Conservation (phyloP, 2,329 filamentous ascomycete species). For the Rhynchosporium graminicola region DNA sequence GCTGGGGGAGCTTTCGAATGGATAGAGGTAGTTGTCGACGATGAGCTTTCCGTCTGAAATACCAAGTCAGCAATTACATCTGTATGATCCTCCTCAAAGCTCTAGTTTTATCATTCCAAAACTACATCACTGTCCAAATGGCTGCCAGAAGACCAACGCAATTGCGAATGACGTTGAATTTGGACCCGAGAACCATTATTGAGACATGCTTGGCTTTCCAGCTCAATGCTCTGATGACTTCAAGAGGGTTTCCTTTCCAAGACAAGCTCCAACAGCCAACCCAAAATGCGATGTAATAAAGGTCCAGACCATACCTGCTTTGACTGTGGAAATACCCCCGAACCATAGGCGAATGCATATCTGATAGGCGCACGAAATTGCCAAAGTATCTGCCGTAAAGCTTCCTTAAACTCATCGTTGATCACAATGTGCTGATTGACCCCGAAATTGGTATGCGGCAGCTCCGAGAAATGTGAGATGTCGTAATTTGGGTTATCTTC, state of each 20-base stretch:
- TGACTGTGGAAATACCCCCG: conserved; percentile 87
- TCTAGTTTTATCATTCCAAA: neutral
- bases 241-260: neutral
- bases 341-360: conserved; percentile 97
- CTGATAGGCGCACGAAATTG: conserved; percentile 91
- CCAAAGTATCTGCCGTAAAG: conserved; percentile 82
- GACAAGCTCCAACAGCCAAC: too few relatives aligned
- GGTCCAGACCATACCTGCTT: conserved; percentile 34
- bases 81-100: neutral
- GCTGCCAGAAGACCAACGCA: too few relatives aligned
- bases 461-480: conserved; percentile 72
- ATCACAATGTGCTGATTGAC: conserved; percentile 96
- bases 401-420: conserved; percentile 93
- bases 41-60: conserved; percentile 42
- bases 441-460: conserved; percentile 80
- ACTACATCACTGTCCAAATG: neutral
- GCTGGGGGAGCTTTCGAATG: conserved; percentile 82
- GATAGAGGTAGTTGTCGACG: conserved; percentile 59
- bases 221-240: neutral
- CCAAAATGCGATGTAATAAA: neutral
- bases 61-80: neutral
- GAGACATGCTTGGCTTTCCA: too few relatives aligned
- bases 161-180: too few relatives aligned
- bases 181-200: too few relatives aligned
- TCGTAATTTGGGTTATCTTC: conserved; percentile 72